phyloP scores from a whole-genome alignment of 495 filamentous ascomycete species.

The Penicillium canescens region DNA sequence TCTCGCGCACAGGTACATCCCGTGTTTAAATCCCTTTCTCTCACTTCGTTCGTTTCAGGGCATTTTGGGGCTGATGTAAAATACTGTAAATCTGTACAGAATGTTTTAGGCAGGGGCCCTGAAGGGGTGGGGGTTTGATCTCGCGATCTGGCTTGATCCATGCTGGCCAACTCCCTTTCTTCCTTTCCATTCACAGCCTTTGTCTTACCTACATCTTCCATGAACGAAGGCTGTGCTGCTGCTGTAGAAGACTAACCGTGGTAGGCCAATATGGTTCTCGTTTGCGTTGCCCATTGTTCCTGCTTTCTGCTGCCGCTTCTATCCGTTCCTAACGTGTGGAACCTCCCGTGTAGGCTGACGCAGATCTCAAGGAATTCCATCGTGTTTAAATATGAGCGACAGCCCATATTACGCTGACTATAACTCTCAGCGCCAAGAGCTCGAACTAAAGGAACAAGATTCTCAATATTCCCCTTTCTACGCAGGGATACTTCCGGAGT shows the following conservation, averaged over 20 bases:
- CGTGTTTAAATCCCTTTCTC: too few relatives aligned
- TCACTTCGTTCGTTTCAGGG: too few relatives aligned
- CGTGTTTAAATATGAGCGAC: not conserved
- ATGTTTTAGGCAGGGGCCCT: not conserved
- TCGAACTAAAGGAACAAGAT: not conserved
- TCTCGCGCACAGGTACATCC: too few relatives aligned
- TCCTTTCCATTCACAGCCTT: not conserved
- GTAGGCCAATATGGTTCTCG: not conserved
- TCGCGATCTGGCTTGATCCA: not conserved
- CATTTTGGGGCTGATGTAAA: too few relatives aligned
- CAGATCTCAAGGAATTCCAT: not conserved
- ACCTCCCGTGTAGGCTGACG: not conserved
- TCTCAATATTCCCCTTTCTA: not conserved
- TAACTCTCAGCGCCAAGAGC: not conserved
- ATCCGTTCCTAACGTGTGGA: not conserved
- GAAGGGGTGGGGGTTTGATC: not conserved
- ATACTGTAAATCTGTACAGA: too few relatives aligned
- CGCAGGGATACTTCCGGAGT: not conserved
- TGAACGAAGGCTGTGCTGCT: not conserved
- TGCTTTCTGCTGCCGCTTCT: not conserved
- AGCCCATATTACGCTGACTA: not conserved
- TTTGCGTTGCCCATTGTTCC: not conserved
- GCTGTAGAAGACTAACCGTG: not conserved
- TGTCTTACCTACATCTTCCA: not conserved
- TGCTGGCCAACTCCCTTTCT: not conserved